phyloP scores from a whole-genome alignment of 2,329 filamentous ascomycete genomes.

The Colletotrichum falcatum region DNA sequence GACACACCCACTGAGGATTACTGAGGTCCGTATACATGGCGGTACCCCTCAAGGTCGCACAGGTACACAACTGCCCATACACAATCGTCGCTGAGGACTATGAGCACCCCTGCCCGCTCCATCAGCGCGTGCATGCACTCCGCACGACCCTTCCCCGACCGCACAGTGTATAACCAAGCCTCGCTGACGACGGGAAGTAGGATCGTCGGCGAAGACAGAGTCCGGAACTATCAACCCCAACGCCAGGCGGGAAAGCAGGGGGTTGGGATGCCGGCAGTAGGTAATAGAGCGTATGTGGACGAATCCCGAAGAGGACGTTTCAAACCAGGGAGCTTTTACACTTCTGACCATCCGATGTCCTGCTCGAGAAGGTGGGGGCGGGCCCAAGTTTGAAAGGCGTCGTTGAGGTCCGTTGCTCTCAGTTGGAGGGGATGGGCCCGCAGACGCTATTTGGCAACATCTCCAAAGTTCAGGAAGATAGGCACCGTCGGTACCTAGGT shows the following conservation, averaged over 20 bases:
- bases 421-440: neutral
- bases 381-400: too few species aligned
- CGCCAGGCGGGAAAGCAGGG: neutral
- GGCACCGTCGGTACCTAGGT: too few species aligned
- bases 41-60: too few species aligned
- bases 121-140: neutral
- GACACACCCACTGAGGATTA: neutral
- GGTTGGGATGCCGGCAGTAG: neutral
- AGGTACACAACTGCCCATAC: too few species aligned
- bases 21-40: too few species aligned
- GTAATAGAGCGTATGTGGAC: conserved; percentile 1
- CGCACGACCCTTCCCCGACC: neutral
- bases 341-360: conserved; percentile 5
- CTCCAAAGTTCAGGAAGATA: neutral
- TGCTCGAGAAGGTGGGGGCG: neutral
- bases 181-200: neutral
- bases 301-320: conserved; percentile 29
- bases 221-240: neutral
- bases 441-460: neutral
- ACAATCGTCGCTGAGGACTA: too few species aligned
- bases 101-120: neutral
- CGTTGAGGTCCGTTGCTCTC: neutral
- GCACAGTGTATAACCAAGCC: neutral
- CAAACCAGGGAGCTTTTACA: neutral
- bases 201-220: neutral